These are phyloP conservation scores for Vicia villosa DNA, from an alignment of 306 rosid species.

Conservation along the genomic window DNA sequence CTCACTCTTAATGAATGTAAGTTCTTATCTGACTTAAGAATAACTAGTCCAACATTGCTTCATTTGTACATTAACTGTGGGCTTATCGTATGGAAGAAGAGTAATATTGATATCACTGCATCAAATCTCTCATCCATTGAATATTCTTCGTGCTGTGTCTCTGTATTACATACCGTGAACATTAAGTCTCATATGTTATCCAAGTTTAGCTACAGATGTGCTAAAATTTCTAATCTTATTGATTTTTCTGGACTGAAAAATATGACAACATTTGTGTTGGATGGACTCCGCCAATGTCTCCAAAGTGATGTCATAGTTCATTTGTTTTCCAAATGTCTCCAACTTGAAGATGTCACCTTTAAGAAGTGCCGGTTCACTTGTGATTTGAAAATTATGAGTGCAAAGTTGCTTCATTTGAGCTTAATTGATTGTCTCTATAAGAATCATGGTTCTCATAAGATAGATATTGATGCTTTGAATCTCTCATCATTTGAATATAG, in stretches of 20 bases:
- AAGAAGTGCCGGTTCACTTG: not conserved
- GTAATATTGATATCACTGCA: not conserved
- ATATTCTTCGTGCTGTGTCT: not conserved
- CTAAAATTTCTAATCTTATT: not conserved
- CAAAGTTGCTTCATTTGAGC: not conserved
- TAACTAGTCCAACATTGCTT: not conserved
- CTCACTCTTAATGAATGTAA: not conserved
- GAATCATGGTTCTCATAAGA: no score
- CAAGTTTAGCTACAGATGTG: not conserved
- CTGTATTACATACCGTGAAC: not conserved
- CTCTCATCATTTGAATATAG: no score
- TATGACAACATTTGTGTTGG: not conserved
- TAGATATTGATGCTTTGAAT: no score
- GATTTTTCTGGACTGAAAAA: not conserved
- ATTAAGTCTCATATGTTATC: not conserved
- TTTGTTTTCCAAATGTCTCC: conserved; percentile 7
- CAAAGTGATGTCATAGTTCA: not conserved
- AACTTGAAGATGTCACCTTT: not conserved
- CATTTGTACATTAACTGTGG: not conserved
- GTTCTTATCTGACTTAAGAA: not conserved
- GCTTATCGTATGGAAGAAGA: not conserved
- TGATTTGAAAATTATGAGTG: not conserved
- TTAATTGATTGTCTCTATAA: not conserved
- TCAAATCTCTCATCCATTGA: not conserved
- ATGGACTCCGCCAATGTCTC: not conserved